Base-by-base conservation (phyloP, 2,329 filamentous ascomycete genomes). In the Pseudonectria foliicola region DNA sequence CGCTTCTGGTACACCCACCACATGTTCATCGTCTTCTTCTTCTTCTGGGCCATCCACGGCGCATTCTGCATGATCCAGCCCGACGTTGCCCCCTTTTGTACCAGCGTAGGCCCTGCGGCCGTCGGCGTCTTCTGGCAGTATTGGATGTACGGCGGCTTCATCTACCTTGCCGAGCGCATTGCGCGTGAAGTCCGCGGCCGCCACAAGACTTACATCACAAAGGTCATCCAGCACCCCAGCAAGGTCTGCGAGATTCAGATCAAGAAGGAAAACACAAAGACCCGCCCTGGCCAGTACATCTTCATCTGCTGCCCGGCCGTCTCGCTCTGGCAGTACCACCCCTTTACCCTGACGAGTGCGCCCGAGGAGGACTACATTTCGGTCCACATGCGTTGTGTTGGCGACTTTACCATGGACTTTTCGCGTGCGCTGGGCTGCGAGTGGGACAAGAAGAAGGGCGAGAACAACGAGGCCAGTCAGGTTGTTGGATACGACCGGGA, bases 1-100 rank as follows among this genome's bases (percentile, higher is more conserved):
- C 82, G 85, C 16, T 93, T 92, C 70, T 93, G 86, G 85, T 89
- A 88, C 60, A 86, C 82, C 2, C 85, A 93, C 62, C 86, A 92
- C 65, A 75, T 92, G 58, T 92, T 92, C 59, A 77, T 90, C 61
- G 55, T 90, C 45, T 92, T 92, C 72, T 92, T 92, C 67, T 70
- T 90, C 49, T 89, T 92, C 70, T 92, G 85, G 85, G 80, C 85
- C n/a, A 75, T 90, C 52, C 86, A 93, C 61, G 86, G 85, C 39
- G 82, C 83, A 16, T 92, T 88, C 66, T 90, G 86, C 63, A 90
- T 92, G 85, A 90, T 90, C 53, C 85, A 86, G 61, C 80, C 85
- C 34, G 85, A 92, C 56, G 76, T 83, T 43, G 81, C 82, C 6
- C 85, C 85, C 2, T 89, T 84, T 59, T 89, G 85, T 62, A 70